These are phyloP conservation scores for Tritrichomonas musculus DNA, from an alignment of 208 protist genomes.

Conservation along the genomic window DNA sequence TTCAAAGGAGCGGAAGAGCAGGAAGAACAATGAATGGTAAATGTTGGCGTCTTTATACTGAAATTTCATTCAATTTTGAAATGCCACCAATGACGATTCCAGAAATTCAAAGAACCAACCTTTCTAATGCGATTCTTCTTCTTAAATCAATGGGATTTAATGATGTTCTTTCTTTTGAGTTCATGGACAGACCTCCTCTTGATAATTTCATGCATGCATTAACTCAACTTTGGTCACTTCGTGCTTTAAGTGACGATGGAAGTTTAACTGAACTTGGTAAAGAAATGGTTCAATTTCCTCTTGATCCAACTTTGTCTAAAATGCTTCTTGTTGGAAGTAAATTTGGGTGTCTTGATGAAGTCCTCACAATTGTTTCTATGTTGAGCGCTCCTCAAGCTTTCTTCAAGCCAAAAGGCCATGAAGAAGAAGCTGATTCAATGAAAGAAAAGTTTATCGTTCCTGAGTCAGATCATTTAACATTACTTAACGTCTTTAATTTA, in stretches of 20 bases:
- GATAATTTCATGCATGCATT: slow-evolving; percentile 81
- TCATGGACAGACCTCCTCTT: slow-evolving; percentile 77
- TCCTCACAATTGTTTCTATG: slow-evolving; percentile 79
- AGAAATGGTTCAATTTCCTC: slow-evolving; percentile 90
- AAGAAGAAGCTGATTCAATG: slow-evolving; percentile 52
- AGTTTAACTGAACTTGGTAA: slow-evolving; percentile 80
- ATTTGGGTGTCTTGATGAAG: slow-evolving; percentile 64
- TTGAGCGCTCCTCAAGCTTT: slow-evolving; percentile 90
- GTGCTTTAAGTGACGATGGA: slow-evolving; percentile 82
- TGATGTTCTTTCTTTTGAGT: slow-evolving; percentile 91
- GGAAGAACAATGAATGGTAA: slow-evolving; percentile 76
- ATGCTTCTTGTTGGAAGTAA: slow-evolving; percentile 58
- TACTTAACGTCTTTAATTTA: slow-evolving; percentile 89
- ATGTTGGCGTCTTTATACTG: slow-evolving; percentile 88
- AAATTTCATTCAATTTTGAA: slow-evolving; percentile 58
- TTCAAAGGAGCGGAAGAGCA: slow-evolving; percentile 80
- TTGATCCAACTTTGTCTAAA: slow-evolving; percentile 50
- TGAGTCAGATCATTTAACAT: slow-evolving; percentile 96
- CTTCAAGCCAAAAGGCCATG: slow-evolving; percentile 68
- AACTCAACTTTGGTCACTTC: slow-evolving; percentile 93
- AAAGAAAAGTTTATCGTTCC: slow-evolving; percentile 80
- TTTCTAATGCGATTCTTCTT: slow-evolving; percentile 77
- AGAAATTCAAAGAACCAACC: slow-evolving; percentile 77
- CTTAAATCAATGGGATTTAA: slow-evolving; percentile 65
- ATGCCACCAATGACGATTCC: slow-evolving; percentile 70